Conservation (phyloP, 768 basidiomycete species). For the Amanita polypyramis region DNA sequence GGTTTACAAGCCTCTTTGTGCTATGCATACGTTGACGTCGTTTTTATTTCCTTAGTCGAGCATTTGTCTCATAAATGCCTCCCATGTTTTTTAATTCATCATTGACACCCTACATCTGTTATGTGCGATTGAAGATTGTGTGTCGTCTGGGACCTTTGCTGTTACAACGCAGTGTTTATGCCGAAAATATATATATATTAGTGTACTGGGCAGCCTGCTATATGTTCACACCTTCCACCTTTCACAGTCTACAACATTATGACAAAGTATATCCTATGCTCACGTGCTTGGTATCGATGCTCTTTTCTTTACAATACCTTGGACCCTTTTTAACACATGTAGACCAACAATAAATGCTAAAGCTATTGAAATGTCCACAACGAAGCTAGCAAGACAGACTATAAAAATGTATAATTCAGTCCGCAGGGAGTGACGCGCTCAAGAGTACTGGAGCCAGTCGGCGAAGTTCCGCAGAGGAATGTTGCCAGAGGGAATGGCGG, state of each 20-base stretch:
- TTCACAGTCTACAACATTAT: too few relatives aligned
- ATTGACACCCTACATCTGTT: neutral
- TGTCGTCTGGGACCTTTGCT: neutral
- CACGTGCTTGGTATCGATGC: too few relatives aligned
- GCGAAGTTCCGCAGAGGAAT: slow-evolving; percentile 7
- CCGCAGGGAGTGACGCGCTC: neutral
- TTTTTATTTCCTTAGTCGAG: neutral
- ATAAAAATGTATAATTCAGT: too few relatives aligned
- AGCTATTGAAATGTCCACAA: too few relatives aligned
- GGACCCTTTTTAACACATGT: too few relatives aligned
- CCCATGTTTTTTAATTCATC: neutral
- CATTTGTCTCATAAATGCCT: slow-evolving; percentile 1
- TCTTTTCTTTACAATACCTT: too few relatives aligned
- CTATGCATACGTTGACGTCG: neutral
- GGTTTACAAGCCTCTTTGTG: neutral
- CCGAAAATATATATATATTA: neutral
- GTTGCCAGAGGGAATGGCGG: slow-evolving; percentile 5
- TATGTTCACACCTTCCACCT: too few relatives aligned
- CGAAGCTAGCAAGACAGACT: too few relatives aligned
- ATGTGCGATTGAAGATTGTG: neutral
- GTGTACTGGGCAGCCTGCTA: neutral
- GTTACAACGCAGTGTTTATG: neutral
- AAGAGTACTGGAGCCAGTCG: slow-evolving; percentile 8
- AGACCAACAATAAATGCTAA: too few relatives aligned
- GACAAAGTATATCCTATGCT: too few relatives aligned